Evolutionary conservation across 352 stramenopile genomes (phyloP), one percentile per base, ranked within the genome.

Genomic region (Aphanomyces astaci): DNA sequence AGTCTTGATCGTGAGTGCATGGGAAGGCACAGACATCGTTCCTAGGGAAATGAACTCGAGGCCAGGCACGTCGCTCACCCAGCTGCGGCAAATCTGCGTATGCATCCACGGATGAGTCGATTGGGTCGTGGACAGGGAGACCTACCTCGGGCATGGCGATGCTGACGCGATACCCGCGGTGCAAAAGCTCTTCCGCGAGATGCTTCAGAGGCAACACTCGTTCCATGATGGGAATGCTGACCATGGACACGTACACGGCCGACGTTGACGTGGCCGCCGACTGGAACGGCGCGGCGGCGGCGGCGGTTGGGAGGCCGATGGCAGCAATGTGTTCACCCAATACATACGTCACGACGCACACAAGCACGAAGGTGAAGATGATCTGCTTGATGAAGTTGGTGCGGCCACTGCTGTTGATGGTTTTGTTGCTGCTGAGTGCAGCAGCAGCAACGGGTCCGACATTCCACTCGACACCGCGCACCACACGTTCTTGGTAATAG

Each of bases 141-240:
- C 31, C 40, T 51, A 88, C 80, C 77, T 92, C 86, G 1, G 86
- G 86, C 25, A 94, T 63, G 9, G 86, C 84, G 66, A 93, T 90
- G 32, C 84, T 83, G 32, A 94, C 82, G 51, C 81, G 84, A 46
- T 87, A 86, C 27, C 86, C 86, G 36, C 84, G 83, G 33, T 80
- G 73, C 24, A 93, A 72, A 52, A 94, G 67, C 36, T 90, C 79
- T 56, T 90, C 79, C 10, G 84, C 84, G 39, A 94, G 63, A 63
- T 88, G 80, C 64, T 89, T 90, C 59, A 94, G 79, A 53, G 86
- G 86, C 59, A 91, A 75, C 64, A 93, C 82, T 65, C 87, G 88
- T 64, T 94, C 83, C 53, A 92, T 69, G 55, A 90, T 79, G n/a
- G 86, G 86, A 53, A 94, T 86, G 72, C 82, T 90, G 65, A 93